Conservation (phyloP, 2,329 filamentous ascomycete species). For the Neofusicoccum cordaticola region DNA sequence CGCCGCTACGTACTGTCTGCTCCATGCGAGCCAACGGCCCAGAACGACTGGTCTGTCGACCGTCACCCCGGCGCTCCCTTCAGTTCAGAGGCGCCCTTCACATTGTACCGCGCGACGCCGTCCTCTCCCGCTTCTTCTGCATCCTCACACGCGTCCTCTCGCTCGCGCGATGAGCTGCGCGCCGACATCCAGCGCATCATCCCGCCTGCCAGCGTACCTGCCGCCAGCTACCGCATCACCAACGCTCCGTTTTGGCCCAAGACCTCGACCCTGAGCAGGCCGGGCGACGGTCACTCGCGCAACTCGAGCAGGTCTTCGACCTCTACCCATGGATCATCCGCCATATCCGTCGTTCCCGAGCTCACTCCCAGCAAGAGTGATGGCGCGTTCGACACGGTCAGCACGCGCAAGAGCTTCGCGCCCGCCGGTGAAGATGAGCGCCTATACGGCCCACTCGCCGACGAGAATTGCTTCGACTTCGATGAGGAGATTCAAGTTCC, state of each 20-base stretch:
- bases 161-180: background rate
- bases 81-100: background rate
- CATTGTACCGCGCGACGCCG: background rate
- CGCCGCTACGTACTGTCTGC: background rate
- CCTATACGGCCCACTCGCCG: constrained; percentile 1
- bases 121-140: background rate
- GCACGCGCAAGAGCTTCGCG: background rate
- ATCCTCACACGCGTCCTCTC: background rate
- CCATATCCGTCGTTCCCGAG: background rate
- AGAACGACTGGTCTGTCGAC: background rate
- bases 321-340: background rate
- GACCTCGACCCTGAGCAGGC: background rate
- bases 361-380: constrained; percentile 2
- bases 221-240: background rate
- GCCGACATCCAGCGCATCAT: background rate
- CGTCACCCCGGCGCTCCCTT: background rate
- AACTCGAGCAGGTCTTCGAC: background rate
- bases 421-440: background rate
- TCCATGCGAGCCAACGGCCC: background rate
- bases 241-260: background rate
- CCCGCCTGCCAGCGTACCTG: background rate
- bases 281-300: background rate
- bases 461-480: background rate
- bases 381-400: background rate
- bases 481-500: background rate